A percentile compares a stretch with the other conserved stretches of the same genome.
Evolutionary conservation across 139 green algal genomes (phyloP).

Genomic region (Yamagishiella unicocca): DNA sequence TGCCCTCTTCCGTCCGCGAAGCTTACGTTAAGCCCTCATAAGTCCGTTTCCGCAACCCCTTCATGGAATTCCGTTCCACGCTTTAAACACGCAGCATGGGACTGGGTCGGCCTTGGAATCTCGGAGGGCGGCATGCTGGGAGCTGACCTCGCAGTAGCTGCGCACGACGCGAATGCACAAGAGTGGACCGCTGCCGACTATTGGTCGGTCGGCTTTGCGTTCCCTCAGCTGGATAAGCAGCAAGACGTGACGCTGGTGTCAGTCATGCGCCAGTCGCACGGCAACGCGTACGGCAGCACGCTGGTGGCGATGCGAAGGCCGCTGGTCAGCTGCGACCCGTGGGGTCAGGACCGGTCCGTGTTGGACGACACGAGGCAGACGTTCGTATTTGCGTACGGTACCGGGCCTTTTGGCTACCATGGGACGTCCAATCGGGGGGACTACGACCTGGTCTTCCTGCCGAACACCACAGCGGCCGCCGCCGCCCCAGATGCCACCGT

Average conservation of each 20-base stretch:
- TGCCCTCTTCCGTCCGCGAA: no score
- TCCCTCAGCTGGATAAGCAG: background rate
- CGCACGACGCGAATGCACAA: background rate
- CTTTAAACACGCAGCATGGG: background rate
- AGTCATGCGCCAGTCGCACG: background rate
- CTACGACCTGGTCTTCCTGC: background rate
- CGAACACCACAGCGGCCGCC: background rate
- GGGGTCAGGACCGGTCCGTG: background rate
- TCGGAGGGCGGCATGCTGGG: slow-evolving; percentile 38
- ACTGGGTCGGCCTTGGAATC: slow-evolving; percentile 21
- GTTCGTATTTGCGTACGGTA: slow-evolving; percentile 25
- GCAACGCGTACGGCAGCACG: background rate
- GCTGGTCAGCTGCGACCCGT: slow-evolving; percentile 5
- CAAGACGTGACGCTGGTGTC: slow-evolving; percentile 7
- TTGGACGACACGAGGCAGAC: slow-evolving; percentile 38
- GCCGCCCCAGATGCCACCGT: no score
- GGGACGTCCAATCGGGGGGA: slow-evolving; percentile 3
- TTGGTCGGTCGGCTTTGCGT: background rate
- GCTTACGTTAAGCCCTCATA: no score
- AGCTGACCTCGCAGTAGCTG: slow-evolving; percentile 5
- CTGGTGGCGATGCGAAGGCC: background rate
- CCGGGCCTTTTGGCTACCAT: background rate
- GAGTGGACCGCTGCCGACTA: slow-evolving; percentile 1
- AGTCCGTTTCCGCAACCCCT: no score
- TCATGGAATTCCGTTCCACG: no score